Percentiles rank a stretch among this genome's conserved stretches.
Conservation (phyloP, 2,329 filamentous ascomycete species). For the Penicillium sp. region DNA sequence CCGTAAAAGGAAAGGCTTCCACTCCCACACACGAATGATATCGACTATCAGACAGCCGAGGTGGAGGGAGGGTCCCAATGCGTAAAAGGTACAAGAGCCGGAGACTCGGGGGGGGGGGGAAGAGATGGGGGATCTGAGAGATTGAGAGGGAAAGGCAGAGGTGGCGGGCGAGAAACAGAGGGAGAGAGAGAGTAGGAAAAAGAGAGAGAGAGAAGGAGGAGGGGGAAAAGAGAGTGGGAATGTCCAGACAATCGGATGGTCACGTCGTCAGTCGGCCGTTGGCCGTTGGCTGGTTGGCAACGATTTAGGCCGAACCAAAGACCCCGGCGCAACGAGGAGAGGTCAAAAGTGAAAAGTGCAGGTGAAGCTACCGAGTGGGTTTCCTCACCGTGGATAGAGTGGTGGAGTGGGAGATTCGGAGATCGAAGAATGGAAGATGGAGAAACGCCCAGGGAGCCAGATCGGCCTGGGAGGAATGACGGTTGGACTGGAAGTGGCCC, state of each 20-base stretch:
- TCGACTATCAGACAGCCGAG: no score
- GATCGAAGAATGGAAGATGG: constrained; percentile 3
- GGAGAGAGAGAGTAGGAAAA: neutral
- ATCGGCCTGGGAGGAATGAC: constrained; percentile 13
- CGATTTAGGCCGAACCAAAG: neutral
- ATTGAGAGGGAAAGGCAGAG: constrained; percentile 4
- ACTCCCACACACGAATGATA: no score
- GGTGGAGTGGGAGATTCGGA: no score
- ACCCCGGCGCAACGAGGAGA: no score
- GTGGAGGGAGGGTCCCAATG: no score
- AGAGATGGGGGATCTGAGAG: neutral
- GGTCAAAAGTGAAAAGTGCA: no score
- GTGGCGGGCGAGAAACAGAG: neutral
- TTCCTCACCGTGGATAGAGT: no score
- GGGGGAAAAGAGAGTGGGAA: neutral
- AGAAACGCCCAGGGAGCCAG: constrained; percentile 7
- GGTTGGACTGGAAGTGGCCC: no score
- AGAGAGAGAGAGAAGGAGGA: neutral
- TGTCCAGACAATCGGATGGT: neutral
- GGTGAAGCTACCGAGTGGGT: no score
- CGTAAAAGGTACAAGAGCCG: no score
- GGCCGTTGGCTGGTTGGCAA: neutral
- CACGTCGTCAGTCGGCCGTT: neutral
- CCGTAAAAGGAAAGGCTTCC: no score
- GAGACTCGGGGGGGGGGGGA: no score